Percentiles rank a stretch among this genome's conserved stretches.
Conservation (phyloP, 495 filamentous ascomycete species). For the Choiromyces venosus region DNA sequence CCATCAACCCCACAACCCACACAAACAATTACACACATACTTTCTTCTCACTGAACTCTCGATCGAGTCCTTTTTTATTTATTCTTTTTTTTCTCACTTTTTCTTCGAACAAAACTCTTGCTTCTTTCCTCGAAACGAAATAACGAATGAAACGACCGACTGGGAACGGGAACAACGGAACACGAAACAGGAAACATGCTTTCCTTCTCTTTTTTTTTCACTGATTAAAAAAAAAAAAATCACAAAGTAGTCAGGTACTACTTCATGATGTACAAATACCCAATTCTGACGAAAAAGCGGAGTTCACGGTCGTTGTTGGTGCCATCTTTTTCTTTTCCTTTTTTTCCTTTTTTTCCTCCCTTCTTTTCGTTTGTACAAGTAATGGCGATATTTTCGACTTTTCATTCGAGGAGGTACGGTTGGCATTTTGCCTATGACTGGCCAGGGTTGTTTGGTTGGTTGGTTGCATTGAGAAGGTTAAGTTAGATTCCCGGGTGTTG, state of each 20-base stretch:
- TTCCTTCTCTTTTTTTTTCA: background rate
- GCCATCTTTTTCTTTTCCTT: background rate
- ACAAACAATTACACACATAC: background rate
- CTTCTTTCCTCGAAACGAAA: background rate
- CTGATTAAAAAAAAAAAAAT: background rate
- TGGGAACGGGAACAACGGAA: background rate
- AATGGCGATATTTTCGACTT: conserved; percentile 5
- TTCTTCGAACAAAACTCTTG: background rate
- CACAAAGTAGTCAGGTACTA: background rate
- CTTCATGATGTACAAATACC: background rate
- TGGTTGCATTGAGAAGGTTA: background rate
- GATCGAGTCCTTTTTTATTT: background rate
- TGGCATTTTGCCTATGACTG: background rate
- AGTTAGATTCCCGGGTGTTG: background rate
- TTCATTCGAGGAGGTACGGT: background rate
- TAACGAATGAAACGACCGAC: background rate
- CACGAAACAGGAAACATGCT: background rate
- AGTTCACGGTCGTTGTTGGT: background rate
- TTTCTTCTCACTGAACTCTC: background rate
- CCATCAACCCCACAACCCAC: background rate
- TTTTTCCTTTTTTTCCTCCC: background rate
- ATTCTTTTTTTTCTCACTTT: background rate
- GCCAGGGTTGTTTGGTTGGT: too few species aligned
- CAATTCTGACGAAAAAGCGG: background rate
- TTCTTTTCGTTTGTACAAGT: background rate